Evolutionary conservation across 225 moss, liverwort and hornwort species (phyloP), one percentile per base, ranked within the genome.

Genomic region (Pleurozium schreberi): DNA sequence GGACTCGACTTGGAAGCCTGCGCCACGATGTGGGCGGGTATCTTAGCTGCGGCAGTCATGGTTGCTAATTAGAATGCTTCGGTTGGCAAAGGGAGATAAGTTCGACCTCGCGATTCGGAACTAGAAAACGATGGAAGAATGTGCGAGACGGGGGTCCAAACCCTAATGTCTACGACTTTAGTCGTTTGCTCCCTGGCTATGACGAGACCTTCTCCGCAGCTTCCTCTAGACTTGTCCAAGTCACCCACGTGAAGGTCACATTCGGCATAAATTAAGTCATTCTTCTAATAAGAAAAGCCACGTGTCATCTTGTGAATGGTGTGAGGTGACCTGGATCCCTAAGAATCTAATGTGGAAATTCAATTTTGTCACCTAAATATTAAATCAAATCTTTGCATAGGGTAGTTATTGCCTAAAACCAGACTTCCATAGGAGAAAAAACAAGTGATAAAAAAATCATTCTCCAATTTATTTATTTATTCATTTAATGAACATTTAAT

Each of bases 11-110:
- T 92, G 43, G 91, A 89, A 14, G 92, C 94, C 62, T 92, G 91
- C 73, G 92, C 90, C 19, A 75, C 89, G 45, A 89, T 92, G 65
- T 94, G 94, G 82, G 92, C 92, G 67, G 94, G 91, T 47, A 94
- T 59, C 91, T 92, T 94, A n/a, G 83, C 87, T 49, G 92, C 89
- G 33, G 90, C 89, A 61, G 89, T 85, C 94, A 94, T 94, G 85
- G 36, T 57, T 85, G 86, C 82, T 6, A 16, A 74, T 23, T 7
- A 36, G 4, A n/a, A n/a, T n/a, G n/a, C 19, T 79, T 12, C 4
- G 47, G 40, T 57, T 11, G 79, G 10, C 8, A 11, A 15, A 28
- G 8, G 5, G 43, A 11, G 14, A 34, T 2, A 22, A 52, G 34
- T 14, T 34, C 52, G 5, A 59, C 8, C 40, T 42, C 42, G 38